A percentile compares a stretch with the other conserved stretches of the same genome.
Conservation (phyloP, 139 green algal genomes). For the Diplosphaera chodatii region DNA sequence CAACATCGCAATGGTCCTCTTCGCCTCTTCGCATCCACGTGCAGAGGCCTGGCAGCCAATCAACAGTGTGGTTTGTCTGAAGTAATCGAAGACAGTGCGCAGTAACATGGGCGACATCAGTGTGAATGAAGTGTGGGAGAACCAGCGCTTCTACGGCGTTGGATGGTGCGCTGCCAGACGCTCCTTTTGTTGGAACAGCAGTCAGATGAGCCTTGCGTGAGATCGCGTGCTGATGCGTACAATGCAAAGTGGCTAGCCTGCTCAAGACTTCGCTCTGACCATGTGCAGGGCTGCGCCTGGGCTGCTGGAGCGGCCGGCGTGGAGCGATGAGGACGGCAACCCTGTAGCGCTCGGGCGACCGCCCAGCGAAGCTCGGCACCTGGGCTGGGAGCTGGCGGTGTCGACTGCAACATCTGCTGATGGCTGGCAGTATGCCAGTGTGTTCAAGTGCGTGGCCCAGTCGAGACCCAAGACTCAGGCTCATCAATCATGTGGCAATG, state of each 20-base stretch:
- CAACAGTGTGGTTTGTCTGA: no score
- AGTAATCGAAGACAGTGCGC: no score
- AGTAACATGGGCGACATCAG: background rate
- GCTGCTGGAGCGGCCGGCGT: slow-evolving; percentile 32
- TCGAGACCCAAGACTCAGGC: no score
- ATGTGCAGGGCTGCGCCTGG: slow-evolving; percentile 20
- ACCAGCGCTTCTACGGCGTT: slow-evolving; percentile 23
- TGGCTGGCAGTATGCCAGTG: slow-evolving; percentile 42
- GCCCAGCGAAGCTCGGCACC: background rate
- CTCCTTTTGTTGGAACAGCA: no score
- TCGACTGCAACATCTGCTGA: slow-evolving; percentile 25
- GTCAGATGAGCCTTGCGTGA: no score
- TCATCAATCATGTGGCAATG: no score
- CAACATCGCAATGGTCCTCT: no score
- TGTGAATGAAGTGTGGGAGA: slow-evolving; percentile 13
- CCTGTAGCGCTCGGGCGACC: slow-evolving; percentile 1
- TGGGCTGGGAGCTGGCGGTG: slow-evolving; percentile 22
- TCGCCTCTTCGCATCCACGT: no score
- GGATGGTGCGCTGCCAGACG: slow-evolving; percentile 11
- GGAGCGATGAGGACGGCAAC: slow-evolving; percentile 23
- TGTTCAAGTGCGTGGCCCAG: slow-evolving; percentile 46
- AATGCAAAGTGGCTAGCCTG: no score
- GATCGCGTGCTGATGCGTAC: no score
- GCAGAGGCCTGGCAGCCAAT: no score
- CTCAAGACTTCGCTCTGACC: background rate